Evolutionary conservation across 1,284 basidiomycete species (phyloP), one percentile per base, ranked within the genome.

Genomic region (Pseudomicrostroma phylloplanum): DNA sequence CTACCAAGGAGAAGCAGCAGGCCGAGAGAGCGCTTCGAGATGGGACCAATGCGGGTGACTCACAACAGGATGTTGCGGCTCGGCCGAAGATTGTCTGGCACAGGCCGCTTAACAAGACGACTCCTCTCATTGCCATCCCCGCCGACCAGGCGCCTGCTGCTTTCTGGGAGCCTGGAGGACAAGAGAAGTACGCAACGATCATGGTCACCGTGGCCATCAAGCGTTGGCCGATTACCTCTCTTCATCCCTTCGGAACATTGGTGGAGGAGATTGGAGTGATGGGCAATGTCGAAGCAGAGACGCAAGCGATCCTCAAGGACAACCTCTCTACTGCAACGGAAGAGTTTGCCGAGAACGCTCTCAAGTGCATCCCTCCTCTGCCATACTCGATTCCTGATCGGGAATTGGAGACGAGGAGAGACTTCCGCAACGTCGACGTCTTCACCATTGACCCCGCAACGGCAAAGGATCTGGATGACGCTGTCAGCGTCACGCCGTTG

Each of bases 11-110:
- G 83, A 98, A 97, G 82, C 94, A 98, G 80, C 94, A 98, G 74
- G 92, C 94, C 49, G 96, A 99, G 81, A 87, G 94, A 54, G 87
- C 92, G 60, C 92, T 96, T 80, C 88, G 96, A 57, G 94, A 96
- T 79, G 92, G 92, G 58, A 71, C 71, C 56, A 91, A 93, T 77
- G 86, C 87, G 63, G 77, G 78, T n/a, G 90, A 87, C 40, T 88
- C 89, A 64, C 87, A 90, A 72, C 88, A 88, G 48, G 85, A 88
- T 67, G 86, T 63, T 26, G 65, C 72, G 63, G 63, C 79, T 43
- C 88, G 93, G 51, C 96, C 94, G 69, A 98, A 96, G 85, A 99
- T 99, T 72, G 92, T 98, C 59, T 99, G 96, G 96, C 97, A 98
- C 85, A 94, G 97, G 81, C 96, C 96, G 1, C 96, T 94, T 42